These are phyloP conservation scores for Heracleum sosnowskyi DNA, from an alignment of 129 eudicot species.

Conservation along the genomic window DNA sequence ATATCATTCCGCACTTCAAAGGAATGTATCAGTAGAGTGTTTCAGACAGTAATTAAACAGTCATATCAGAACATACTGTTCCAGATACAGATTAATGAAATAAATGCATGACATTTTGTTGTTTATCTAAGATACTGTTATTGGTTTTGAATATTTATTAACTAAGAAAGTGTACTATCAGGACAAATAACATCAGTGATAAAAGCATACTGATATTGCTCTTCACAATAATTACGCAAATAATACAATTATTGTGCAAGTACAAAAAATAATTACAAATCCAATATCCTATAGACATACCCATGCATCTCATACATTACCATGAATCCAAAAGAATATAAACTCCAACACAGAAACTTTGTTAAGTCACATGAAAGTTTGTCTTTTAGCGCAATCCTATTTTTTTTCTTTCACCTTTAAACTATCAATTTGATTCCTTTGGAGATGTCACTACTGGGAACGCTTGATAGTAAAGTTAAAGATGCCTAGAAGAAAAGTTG, in stretches of 20 bases:
- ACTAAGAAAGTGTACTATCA: not conserved
- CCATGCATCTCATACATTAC: not conserved
- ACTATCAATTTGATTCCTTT: not conserved
- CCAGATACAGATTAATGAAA: not conserved
- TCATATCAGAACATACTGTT: not conserved
- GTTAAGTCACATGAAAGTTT: not conserved
- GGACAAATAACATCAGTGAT: too few relatives aligned
- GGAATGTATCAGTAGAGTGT: not conserved
- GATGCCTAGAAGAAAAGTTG: not conserved
- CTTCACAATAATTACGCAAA: too few relatives aligned
- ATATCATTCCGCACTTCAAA: too few relatives aligned
- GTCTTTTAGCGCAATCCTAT: not conserved
- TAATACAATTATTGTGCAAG: too few relatives aligned
- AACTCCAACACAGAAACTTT: not conserved
- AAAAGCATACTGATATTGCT: too few relatives aligned
- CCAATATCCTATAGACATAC: not conserved
- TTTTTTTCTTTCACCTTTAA: not conserved
- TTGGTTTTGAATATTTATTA: not conserved
- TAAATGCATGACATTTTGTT: not conserved
- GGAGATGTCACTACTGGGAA: not conserved
- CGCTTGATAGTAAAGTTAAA: not conserved
- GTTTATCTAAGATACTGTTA: not conserved
- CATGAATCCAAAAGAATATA: not conserved
- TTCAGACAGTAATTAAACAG: too few relatives aligned
- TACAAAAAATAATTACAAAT: not conserved